A percentile compares a stretch with the other conserved stretches of the same genome.
Evolutionary conservation across 441 rosid genomes (phyloP).

Genomic region (Adansonia grandidieri): DNA sequence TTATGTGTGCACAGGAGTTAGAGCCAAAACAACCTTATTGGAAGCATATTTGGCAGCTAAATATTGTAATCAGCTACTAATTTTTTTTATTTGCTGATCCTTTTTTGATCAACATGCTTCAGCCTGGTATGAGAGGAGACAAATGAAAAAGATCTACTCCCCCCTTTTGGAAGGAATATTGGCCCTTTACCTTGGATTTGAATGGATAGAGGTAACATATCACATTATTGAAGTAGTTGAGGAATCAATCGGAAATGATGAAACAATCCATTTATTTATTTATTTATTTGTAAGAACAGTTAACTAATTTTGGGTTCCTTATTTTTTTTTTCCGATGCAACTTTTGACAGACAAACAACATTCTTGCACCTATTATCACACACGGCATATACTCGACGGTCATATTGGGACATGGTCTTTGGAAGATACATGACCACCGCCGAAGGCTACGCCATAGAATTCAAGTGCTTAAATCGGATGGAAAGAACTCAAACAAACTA

Average conservation of each 20-base stretch:
- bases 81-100: neutral
- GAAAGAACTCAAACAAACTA: conserved; percentile 34
- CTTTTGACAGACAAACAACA: conserved; percentile 67
- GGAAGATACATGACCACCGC: conserved; percentile 87
- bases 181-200: conserved; percentile 89
- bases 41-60: neutral
- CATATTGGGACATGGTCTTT: conserved; percentile 82
- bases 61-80: neutral
- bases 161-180: conserved; percentile 92
- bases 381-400: conserved; percentile 90
- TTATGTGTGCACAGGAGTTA: too few relatives aligned
- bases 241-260: neutral
- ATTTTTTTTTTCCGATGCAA: conserved; percentile 15
- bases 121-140: conserved; percentile 97
- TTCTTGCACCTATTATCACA: conserved; percentile 83
- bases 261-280: conserved; percentile 11
- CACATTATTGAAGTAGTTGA: conserved; percentile 1
- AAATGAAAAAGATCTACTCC: conserved; percentile 93
- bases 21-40: too few relatives aligned
- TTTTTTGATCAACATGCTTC: conserved; percentile 22
- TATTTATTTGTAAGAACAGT: neutral
- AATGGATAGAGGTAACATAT: conserved; percentile 79
- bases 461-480: conserved; percentile 57
- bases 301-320: neutral
- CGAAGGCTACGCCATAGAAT: conserved; percentile 69